Base-by-base conservation (phyloP, 2,329 filamentous ascomycete species). In the Drechslerella coelobrocha region DNA sequence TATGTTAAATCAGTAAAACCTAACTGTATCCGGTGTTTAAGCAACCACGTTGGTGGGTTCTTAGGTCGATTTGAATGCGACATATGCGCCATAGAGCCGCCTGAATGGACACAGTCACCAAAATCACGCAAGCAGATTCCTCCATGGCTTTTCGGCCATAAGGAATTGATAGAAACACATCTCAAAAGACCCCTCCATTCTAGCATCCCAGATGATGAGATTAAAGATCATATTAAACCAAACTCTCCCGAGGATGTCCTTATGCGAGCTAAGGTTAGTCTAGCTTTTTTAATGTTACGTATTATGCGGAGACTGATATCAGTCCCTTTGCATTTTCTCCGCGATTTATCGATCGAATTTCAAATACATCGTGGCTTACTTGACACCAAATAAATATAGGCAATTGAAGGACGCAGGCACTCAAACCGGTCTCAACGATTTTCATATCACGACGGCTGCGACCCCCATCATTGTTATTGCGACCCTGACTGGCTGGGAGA, bases 61-160 rank as follows among this genome's bases (percentile, higher is more conserved):
- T 17, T 69, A 23, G 65, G 65, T 10, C 51, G 65, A 10, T 69
- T 26, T 31, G 62, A 14, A 27, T 61, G 17, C 1, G 45, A 21
- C 1, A 17, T 17, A 12, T 69, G 65, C 34, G 50, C 47, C 6
- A 14, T 9, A 27, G 19, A 53, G 26, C 37, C 37, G 19, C 41
- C 43, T 17, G 17, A 31, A 14, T 19, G 21, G n/a, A 61, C 14
- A 2, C 34, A 34, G 8, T 41, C n/a, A 6, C 23, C 37, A 1
- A 37, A 26, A n/a, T 34, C 34, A 37, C 14, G 12, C n/a, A 60
- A 60, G 43, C 21, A 14, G 2, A 3, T 68, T 5, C 63, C 63
- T 0, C 1, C 2, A 1, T 17, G 31, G 14, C 14, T 61, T 1
- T 68, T 69, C 14, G 57, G 9, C 5, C 57, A 55, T 4, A 37